Evolutionary conservation across 116 monocot genomes (phyloP).

Genomic region (Trichopus zeylanicus): DNA sequence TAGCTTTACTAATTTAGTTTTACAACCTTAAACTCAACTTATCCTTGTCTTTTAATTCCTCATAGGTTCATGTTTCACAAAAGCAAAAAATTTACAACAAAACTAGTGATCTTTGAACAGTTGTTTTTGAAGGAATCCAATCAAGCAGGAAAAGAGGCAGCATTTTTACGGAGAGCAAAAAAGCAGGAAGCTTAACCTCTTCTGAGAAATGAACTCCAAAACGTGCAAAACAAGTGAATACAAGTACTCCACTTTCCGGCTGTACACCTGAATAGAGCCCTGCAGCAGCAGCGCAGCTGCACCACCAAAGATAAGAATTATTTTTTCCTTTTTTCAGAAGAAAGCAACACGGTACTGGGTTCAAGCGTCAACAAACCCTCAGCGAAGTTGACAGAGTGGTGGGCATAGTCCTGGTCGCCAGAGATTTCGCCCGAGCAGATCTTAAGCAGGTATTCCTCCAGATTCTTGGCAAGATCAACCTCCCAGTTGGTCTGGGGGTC

Average conservation of each 20-base stretch:
- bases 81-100: too few species aligned
- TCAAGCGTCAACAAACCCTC: slow-evolving; percentile 50
- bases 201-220: slow-evolving; percentile 43
- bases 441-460: slow-evolving; percentile 66
- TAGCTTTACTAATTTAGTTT: too few species aligned
- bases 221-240: slow-evolving; percentile 53
- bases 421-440: slow-evolving; percentile 55
- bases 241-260: slow-evolving; percentile 64
- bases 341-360: too few species aligned
- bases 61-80: too few species aligned
- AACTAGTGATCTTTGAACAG: not conserved
- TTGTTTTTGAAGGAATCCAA: not conserved
- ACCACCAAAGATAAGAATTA: too few species aligned
- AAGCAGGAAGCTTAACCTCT: slow-evolving; percentile 12
- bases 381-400: slow-evolving; percentile 48
- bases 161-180: not conserved
- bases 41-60: too few species aligned
- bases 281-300: slow-evolving; percentile 64
- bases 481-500: slow-evolving; percentile 72
- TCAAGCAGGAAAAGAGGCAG: not conserved
- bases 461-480: slow-evolving; percentile 49
- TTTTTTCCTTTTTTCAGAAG: too few species aligned
- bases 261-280: slow-evolving; percentile 67
- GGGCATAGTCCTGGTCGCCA: slow-evolving; percentile 22
- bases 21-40: too few species aligned